Conservation (phyloP, 805 yeast species). For the Myxozyma nipponensis region DNA sequence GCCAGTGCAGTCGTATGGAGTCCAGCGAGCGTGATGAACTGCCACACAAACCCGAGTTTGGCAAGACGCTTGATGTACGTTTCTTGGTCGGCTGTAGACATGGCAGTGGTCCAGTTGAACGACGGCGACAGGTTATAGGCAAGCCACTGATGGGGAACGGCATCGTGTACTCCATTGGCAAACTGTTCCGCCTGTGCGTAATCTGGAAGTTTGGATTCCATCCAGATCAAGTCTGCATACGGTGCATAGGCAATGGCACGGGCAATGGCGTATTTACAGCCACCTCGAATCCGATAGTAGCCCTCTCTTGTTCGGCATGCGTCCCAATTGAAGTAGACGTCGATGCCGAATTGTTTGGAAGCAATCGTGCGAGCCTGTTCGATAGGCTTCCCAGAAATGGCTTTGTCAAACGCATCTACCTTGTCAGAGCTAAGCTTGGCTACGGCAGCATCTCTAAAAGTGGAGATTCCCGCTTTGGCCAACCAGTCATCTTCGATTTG, state of each 20-base stretch:
- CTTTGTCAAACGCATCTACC: conserved; percentile 53
- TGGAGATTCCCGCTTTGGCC: conserved; percentile 73
- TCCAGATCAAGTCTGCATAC: conserved; percentile 93
- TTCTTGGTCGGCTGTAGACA: conserved; percentile 81
- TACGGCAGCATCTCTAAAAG: conserved; percentile 86
- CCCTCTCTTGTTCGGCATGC: conserved; percentile 94
- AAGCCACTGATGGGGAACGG: conserved; percentile 87
- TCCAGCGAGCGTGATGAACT: conserved; percentile 95
- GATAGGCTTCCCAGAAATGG: conserved; percentile 66
- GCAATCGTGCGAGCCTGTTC: conserved; percentile 77
- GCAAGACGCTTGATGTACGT: conserved; percentile 85
- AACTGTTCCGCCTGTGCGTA: conserved; percentile 90
- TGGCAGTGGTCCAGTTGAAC: conserved; percentile 95
- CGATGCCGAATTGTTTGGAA: conserved; percentile 69
- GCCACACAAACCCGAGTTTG: conserved; percentile 92
- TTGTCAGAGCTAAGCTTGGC: conserved; percentile 76
- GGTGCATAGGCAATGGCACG: conserved; percentile 95
- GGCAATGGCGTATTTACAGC: conserved; percentile 95
- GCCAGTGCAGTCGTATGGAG: conserved; percentile 94
- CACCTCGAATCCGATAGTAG: conserved; percentile 92
- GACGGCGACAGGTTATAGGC: conserved; percentile 96
- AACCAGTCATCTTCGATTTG: conserved; percentile 79
- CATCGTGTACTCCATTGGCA: conserved; percentile 81
- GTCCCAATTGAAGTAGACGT: conserved; percentile 91
- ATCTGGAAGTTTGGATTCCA: conserved; percentile 96